Base-by-base conservation (phyloP, 169 alveolate genomes). In the Plasmodium gaboni region DNA sequence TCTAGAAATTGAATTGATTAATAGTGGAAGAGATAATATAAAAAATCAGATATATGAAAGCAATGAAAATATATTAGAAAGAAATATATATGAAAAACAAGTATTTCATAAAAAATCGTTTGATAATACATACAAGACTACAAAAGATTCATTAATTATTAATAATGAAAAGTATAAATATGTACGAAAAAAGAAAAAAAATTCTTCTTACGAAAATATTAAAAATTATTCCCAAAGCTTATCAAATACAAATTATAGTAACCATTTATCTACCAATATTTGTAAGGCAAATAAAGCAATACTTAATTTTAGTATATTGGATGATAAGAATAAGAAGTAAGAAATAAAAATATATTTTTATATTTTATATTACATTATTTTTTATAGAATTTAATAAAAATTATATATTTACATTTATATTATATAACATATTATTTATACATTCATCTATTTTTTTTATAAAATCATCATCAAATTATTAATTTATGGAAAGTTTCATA, bases 251-350 rank as follows among this genome's bases (percentile, higher is more conserved):
- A 28, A 12, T 61, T 83, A 68, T 13, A 9, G 51, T 24, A 17
- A 55, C 32, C 65, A 51, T 12, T 60, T 48, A 9, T 24, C 42
- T 46, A 15, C 63, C 44, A 15, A 32, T 55, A 13, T 50, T 15
- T 83, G n/a, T 46, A 83, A 83, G 55, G 38, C 83, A n/a, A 22
- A 44, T 59, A 9, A 38, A 8, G 92, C 92, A 17, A 48, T 86
- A 6, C 69, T 86, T 6, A 86, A 44, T 38, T 86, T 86, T 53
- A 86, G 92, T 69, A 72, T 86, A 17, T 87, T 86, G 5, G 87
- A 86, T 65, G 92, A 86, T 38, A 86, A 71, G 24, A 86, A 86
- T 86, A 86, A 86, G 44, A 86, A 59, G 64, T 22, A 28, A 28
- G 2, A 1, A 15, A 19, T 63, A 12, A 10, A 64, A 17, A 2